A percentile compares a stretch with the other conserved stretches of the same genome.
Evolutionary conservation across 768 basidiomycete species (phyloP).

Genomic region (Calocybe cyanea): DNA sequence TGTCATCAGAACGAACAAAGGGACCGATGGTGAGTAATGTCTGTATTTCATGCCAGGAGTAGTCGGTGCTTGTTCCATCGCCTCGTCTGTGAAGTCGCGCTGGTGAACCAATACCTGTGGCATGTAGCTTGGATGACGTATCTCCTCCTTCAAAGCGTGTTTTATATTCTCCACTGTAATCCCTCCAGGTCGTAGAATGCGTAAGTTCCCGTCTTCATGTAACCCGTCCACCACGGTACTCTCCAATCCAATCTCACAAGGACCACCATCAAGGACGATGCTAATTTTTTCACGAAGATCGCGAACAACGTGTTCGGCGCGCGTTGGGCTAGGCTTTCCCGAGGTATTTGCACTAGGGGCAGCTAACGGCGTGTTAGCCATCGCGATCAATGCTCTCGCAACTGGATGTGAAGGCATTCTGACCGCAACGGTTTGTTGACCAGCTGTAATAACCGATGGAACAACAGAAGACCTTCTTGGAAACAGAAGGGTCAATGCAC

Average conservation of each 20-base stretch:
- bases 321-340: slow-evolving; percentile 91
- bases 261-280: slow-evolving; percentile 88
- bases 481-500: slow-evolving; percentile 89
- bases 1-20: slow-evolving; percentile 72
- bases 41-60: slow-evolving; percentile 99
- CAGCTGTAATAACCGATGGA: slow-evolving; percentile 76
- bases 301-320: slow-evolving; percentile 75
- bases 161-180: slow-evolving; percentile 87
- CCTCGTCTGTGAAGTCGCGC: slow-evolving; percentile 69
- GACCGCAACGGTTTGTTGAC: slow-evolving; percentile 79
- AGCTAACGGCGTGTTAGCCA: slow-evolving; percentile 73
- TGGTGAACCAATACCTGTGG: slow-evolving; percentile 73
- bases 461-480: slow-evolving; percentile 61
- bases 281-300: slow-evolving; percentile 75
- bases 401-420: slow-evolving; percentile 95
- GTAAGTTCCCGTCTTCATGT: slow-evolving; percentile 66
- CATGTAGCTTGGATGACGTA: slow-evolving; percentile 24
- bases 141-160: slow-evolving; percentile 44
- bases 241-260: slow-evolving; percentile 88
- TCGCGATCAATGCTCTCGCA: slow-evolving; percentile 82
- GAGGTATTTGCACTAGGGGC: slow-evolving; percentile 96
- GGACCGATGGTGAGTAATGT: slow-evolving; percentile 91
- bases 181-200: slow-evolving; percentile 89
- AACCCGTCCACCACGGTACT: slow-evolving; percentile 94
- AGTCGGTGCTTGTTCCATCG: slow-evolving; percentile 76